phyloP scores from a whole-genome alignment of 148 eudicot species.

The Amaranthus cruentus region DNA sequence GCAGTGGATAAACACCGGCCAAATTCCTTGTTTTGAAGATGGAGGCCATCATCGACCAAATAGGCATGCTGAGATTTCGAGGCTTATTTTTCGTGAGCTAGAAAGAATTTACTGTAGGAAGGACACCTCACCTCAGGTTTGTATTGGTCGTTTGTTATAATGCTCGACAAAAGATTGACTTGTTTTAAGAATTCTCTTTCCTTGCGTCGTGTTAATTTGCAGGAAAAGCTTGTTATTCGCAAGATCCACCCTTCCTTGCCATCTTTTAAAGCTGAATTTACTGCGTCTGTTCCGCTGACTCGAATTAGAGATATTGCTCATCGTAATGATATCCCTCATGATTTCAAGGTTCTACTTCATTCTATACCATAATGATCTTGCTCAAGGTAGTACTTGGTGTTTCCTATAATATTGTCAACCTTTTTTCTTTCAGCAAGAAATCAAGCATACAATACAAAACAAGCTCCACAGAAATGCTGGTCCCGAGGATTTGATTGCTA shows the following conservation, averaged over 20 bases:
- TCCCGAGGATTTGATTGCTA: slow-evolving; percentile 94
- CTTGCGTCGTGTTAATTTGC: slow-evolving; percentile 24
- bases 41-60: slow-evolving; percentile 97
- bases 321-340: slow-evolving; percentile 86
- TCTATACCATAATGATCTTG: slow-evolving; percentile 7
- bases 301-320: slow-evolving; percentile 97
- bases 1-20: slow-evolving; percentile 99
- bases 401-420: slow-evolving; percentile 3
- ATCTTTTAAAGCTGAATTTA: slow-evolving; percentile 94
- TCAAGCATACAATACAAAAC: slow-evolving; percentile 98
- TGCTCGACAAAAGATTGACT: not conserved
- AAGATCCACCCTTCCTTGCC: slow-evolving; percentile 97
- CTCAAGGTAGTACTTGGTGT: not conserved
- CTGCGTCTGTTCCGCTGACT: slow-evolving; percentile 95
- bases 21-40: slow-evolving; percentile 91
- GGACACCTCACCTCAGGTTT: slow-evolving; percentile 75
- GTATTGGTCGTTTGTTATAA: not conserved
- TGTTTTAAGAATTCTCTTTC: not conserved
- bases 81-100: slow-evolving; percentile 81
- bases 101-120: slow-evolving; percentile 64
- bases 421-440: slow-evolving; percentile 71
- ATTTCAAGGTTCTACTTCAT: slow-evolving; percentile 65
- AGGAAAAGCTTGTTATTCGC: slow-evolving; percentile 87
- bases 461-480: slow-evolving; percentile 99
- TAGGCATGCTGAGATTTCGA: slow-evolving; percentile 94